Evolutionary conservation across 345 rosid species (phyloP), one percentile per base, ranked within the genome.

Genomic region (Gossypium arboreum): DNA sequence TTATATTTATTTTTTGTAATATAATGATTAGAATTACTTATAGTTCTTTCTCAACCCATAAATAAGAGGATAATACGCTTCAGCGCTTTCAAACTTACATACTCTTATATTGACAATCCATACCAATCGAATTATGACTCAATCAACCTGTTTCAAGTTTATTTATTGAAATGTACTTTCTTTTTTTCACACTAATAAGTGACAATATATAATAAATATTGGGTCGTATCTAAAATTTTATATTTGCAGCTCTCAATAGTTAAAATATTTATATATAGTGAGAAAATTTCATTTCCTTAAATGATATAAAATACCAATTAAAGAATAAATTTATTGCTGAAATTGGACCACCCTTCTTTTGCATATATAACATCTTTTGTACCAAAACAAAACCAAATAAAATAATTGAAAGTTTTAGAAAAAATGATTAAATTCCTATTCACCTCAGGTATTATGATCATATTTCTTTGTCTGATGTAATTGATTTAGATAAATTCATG

Each of bases 11-110:
- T 29, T 0, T 29, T 29, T 29, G n/a, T 27, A 0, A 29, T 29
- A 29, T 0, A 0, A 29, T 29, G 0, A 4, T 4, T 34, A 34
- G 0, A 4, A 34, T 34, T 34, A 34, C 0, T 4, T 34, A 34
- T 34, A 34, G 0, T 34, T 1, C 4, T 0, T 34, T 1, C 0
- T 0, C 0, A 34, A 34, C 1, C 4, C 0, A 4, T 34, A 34
- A 34, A 34, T 34, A 34, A 0, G 1, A 34, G 0, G 0, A 4
- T 34, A 34, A 34, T 34, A 34, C 1, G 0, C 0, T 34, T 4
- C 1, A 34, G 1, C 0, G 0, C 1, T 34, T 6, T 34, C 0
- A 0, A 34, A 34, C 6, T 29, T 0, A 34, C 1, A 0, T 34
- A 1, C 1, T 29, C 6, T 0, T 4, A 0, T 4, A 34, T 34